Conservation (phyloP, 2,329 filamentous ascomycete genomes). For the Daldinia sp. region DNA sequence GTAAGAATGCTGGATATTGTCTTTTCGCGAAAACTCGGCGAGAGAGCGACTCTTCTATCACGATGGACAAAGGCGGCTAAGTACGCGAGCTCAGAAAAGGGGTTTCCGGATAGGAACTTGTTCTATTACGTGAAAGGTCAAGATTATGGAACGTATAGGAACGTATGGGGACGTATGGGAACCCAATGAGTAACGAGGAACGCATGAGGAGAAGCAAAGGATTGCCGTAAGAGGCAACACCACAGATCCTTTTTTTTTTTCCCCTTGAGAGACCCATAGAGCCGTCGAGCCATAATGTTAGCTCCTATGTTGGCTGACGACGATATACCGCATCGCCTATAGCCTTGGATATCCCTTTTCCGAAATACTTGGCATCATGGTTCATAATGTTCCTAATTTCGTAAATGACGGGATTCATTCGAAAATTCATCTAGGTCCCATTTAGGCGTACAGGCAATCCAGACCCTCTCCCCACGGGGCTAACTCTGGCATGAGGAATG, state of each 20-base stretch:
- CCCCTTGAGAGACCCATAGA: conserved; percentile 17
- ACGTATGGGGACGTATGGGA: not conserved
- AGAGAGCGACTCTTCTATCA: conserved; percentile 18
- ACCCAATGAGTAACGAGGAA: too few species aligned
- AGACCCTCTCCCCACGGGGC: conserved; percentile 29
- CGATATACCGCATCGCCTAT: conserved; percentile 27
- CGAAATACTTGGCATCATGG: conserved; percentile 31
- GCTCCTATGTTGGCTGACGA: not conserved
- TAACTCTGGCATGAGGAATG: conserved; percentile 5
- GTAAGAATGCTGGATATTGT: not conserved
- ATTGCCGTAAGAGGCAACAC: conserved; percentile 35
- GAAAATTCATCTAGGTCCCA: not conserved
- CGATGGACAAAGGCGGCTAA: conserved; percentile 18
- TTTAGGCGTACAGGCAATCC: conserved; percentile 32
- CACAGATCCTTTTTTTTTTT: conserved; percentile 8
- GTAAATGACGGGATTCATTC: conserved; percentile 13
- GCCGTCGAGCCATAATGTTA: conserved; percentile 6
- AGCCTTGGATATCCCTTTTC: not conserved
- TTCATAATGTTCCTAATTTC: conserved; percentile 21
- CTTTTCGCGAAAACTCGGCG: not conserved
- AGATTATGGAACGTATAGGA: conserved; percentile 12
- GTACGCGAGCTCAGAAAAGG: conserved; percentile 4
- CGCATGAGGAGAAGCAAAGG: conserved; percentile 15
- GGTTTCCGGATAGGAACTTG: conserved; percentile 1
- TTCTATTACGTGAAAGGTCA: conserved; percentile 29